Conservation (phyloP, 83 land plant species). For the Diphasiastrum complanatum region DNA sequence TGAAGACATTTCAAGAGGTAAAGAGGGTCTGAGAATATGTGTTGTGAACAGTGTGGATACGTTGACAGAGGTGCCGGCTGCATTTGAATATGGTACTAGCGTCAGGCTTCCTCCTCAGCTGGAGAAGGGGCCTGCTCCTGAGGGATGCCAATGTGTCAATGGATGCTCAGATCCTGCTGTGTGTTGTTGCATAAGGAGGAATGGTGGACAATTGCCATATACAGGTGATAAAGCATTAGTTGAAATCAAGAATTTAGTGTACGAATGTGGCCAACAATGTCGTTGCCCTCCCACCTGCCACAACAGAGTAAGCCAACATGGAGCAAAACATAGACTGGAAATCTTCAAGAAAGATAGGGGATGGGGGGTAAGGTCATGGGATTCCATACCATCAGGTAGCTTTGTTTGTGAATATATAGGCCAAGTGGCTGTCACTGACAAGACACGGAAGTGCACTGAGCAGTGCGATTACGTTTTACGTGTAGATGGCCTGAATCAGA, state of each 20-base stretch:
- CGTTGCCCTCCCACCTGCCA: not conserved
- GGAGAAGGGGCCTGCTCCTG: not conserved
- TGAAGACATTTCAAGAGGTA: not conserved
- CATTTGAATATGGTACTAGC: not conserved
- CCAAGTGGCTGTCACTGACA: not conserved
- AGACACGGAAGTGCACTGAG: not conserved
- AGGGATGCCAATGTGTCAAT: not conserved
- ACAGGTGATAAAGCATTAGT: not conserved
- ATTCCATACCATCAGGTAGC: not conserved
- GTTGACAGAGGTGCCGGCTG: not conserved
- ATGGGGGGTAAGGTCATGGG: too few species aligned
- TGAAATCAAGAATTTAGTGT: not conserved
- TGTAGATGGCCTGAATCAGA: not conserved
- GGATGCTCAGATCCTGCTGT: not conserved
- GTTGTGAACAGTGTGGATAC: too few species aligned
- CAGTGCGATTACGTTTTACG: not conserved
- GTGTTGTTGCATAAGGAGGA: not conserved
- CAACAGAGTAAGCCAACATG: too few species aligned
- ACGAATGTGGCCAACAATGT: not conserved
- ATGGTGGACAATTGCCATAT: not conserved
- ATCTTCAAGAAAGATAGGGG: constrained; percentile 2
- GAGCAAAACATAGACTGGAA: not conserved
- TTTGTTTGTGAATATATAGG: constrained; percentile 1
- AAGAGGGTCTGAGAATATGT: too few species aligned
- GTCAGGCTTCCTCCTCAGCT: not conserved